phyloP scores from a whole-genome alignment of 1,139 yeast species.

The Diutina ranongensis region DNA sequence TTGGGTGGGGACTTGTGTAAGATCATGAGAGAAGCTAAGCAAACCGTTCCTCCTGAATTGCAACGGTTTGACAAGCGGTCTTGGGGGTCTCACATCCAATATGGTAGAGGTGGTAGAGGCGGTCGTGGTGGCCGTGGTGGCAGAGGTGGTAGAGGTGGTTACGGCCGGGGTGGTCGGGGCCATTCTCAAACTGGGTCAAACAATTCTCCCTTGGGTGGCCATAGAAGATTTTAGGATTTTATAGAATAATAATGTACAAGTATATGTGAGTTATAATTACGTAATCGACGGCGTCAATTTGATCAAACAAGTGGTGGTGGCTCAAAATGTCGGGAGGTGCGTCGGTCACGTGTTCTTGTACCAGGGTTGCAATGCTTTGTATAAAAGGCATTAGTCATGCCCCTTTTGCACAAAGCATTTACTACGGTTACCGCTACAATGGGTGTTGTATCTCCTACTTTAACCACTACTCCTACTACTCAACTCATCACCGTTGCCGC shows the following conservation, averaged over 20 bases:
- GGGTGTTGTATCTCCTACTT: conserved; percentile 23
- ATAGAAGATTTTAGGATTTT: conserved; percentile 14
- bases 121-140: conserved; percentile 23
- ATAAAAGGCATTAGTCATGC: no score
- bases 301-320: neutral
- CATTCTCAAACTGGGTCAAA: conserved; percentile 19
- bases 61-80: conserved; percentile 43
- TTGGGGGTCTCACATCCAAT: conserved; percentile 45
- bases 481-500: conserved; percentile 57
- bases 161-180: conserved; percentile 31
- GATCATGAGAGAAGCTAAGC: conserved; percentile 93
- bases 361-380: neutral
- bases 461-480: conserved; percentile 27
- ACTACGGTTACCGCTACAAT: conserved; percentile 5
- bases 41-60: conserved; percentile 63
- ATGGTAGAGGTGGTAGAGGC: conserved; percentile 34
- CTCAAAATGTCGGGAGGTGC: neutral
- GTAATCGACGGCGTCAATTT: no score
- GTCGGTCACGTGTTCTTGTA: neutral
- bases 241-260: conserved; percentile 1
- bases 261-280: no score
- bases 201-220: conserved; percentile 15
- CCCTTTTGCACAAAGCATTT: no score
- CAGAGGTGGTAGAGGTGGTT: conserved; percentile 35
- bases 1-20: conserved; percentile 86